Percentiles rank a stretch among this genome's conserved stretches.
Evolutionary conservation across 2,329 filamentous ascomycete species (phyloP).

Genomic region (Onygena corvina): DNA sequence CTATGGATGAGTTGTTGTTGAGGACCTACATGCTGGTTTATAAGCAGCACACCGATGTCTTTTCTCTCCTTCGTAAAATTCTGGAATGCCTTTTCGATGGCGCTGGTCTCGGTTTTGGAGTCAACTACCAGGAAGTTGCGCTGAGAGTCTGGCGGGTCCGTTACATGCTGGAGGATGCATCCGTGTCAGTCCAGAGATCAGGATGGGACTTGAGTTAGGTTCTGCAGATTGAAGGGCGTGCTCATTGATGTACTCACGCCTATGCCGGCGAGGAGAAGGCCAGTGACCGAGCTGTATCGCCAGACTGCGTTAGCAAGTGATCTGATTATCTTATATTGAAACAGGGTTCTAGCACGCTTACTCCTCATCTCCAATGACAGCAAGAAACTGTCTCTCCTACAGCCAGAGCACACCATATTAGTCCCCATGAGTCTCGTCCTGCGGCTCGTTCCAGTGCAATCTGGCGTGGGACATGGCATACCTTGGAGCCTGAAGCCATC

Average conservation of each 20-base stretch:
- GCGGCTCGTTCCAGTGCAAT: background rate
- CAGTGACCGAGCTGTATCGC: constrained; percentile 70
- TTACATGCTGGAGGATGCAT: constrained; percentile 60
- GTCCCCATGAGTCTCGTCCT: background rate
- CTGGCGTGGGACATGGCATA: background rate
- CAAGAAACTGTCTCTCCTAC: constrained; percentile 83
- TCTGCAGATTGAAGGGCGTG: constrained; percentile 1
- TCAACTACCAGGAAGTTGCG: constrained; percentile 99
- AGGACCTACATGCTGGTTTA: constrained; percentile 80
- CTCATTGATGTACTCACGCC: constrained; percentile 50
- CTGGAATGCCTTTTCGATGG: constrained; percentile 84
- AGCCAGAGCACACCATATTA: background rate
- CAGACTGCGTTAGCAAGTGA: background rate
- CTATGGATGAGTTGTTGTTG: background rate
- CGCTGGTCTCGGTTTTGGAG: constrained; percentile 72
- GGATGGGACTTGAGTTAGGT: background rate
- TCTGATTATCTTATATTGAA: background rate
- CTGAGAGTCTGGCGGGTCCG: constrained; percentile 71
- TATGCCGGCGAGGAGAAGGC: constrained; percentile 85
- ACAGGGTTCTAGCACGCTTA: constrained; percentile 17
- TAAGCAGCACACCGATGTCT: constrained; percentile 90
- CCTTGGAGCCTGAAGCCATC: constrained; percentile 3
- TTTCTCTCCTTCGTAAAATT: constrained; percentile 80
- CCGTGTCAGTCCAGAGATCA: background rate
- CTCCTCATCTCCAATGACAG: constrained; percentile 93